phyloP scores from a whole-genome alignment of 164 flowering plant species.

The Magnolia sinica region DNA sequence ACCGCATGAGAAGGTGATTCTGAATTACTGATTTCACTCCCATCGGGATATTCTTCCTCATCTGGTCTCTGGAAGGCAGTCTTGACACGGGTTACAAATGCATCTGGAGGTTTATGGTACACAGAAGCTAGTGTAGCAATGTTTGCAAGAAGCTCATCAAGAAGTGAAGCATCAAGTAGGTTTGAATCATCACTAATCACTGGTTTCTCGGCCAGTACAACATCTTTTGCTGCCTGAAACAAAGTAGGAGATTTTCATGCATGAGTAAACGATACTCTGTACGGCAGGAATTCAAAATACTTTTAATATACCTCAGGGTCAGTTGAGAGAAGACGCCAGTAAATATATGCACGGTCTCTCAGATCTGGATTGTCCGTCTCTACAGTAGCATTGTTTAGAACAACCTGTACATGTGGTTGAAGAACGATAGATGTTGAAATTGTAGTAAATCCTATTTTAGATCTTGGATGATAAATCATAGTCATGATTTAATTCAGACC shows the following conservation, averaged over 20 bases:
- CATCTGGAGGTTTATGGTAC: constrained; percentile 96
- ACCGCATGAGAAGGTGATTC: constrained; percentile 58
- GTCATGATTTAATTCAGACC: too few species aligned
- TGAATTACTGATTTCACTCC: constrained; percentile 67
- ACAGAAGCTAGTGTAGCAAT: constrained; percentile 97
- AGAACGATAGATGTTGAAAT: background rate
- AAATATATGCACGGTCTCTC: constrained; percentile 98
- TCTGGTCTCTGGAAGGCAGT: constrained; percentile 73
- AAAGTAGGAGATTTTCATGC: background rate
- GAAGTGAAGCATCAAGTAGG: constrained; percentile 85
- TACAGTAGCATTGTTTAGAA: constrained; percentile 97
- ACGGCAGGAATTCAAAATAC: background rate
- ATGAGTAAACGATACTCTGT: background rate
- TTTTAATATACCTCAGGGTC: constrained; percentile 84
- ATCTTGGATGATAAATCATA: too few species aligned
- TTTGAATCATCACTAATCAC: constrained; percentile 97
- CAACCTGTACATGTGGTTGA: constrained; percentile 48
- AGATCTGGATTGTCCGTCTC: constrained; percentile 99
- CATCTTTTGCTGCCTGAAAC: constrained; percentile 96
- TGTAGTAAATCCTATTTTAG: background rate
- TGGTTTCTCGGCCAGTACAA: constrained; percentile 98
- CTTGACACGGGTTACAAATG: constrained; percentile 87
- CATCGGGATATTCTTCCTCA: constrained; percentile 91
- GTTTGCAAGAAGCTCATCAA: constrained; percentile 96
- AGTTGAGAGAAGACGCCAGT: constrained; percentile 99